Evolutionary conservation across 1,139 yeast genomes (phyloP), one percentile per base, ranked within the genome.

Genomic region (Scheffersomyces titani): DNA sequence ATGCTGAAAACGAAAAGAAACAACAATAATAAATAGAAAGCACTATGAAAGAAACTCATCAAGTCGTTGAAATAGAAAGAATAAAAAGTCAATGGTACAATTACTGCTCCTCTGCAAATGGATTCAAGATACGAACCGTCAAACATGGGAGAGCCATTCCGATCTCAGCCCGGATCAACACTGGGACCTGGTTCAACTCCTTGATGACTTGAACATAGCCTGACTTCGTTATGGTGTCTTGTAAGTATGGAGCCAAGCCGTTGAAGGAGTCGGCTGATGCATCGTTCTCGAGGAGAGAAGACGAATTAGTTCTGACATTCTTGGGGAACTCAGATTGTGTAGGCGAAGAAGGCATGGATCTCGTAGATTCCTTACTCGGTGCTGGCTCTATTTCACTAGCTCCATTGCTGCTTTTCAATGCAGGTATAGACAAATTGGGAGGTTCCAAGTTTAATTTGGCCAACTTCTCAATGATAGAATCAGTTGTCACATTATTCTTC

Each of bases 121-220:
- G 99, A 67, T 94, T 94, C 67, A 93, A 80, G n/a, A 94, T 89
- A 67, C 97, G 85, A 13, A 94, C 97, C 3, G 98, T 91, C 68
- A 94, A 82, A 71, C 98, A 93, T 18, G 99, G 99, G 58, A 94
- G 81, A 1, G 96, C 92, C 93, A 91, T 92, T 54, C 97, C 98
- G 55, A 92, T 86, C 71, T 93, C 98, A 0, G 98, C 96, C 64
- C 98, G 83, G 60, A 94, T 78, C 60, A 94, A 78, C 20, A 94
- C 87, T 18, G 98, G 98, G 52, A 94, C 90, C 66, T 86, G 88
- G 54, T 82, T 82, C 65, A 93, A 77, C 65, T 91, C 96, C 60
- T 84, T 81, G 55, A 94, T 87, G 67, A 91, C 97, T 76, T 94
- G 98, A 55, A 94, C 84, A 52, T 63, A 57, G 58, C 82, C 77